A percentile compares a stretch with the other conserved stretches of the same genome.
Conservation (phyloP, 257 asterid genomes). For the Nicotiana noctiflora region DNA sequence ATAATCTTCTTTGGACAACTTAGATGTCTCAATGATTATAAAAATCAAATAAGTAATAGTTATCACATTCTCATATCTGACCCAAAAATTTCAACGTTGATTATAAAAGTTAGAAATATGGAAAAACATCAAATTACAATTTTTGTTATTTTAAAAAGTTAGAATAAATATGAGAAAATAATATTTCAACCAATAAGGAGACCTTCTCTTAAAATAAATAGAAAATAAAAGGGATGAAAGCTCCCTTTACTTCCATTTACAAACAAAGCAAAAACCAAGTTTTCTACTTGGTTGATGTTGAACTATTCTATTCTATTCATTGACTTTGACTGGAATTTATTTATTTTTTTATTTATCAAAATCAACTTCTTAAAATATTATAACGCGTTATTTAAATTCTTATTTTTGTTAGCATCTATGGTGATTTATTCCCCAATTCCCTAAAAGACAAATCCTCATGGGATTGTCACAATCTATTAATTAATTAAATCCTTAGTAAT, state of each 20-base stretch:
- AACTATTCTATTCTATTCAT: background rate
- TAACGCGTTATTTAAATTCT: background rate
- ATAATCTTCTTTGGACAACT: too few species aligned
- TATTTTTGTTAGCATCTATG: background rate
- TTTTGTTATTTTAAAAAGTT: background rate
- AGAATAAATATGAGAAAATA: background rate
- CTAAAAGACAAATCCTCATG: background rate
- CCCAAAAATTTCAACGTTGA: background rate
- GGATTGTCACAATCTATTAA: background rate
- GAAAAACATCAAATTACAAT: background rate
- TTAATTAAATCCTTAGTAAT: background rate
- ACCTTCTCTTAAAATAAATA: background rate
- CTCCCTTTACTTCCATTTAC: background rate
- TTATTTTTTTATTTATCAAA: background rate
- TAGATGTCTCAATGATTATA: background rate
- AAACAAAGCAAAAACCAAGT: background rate
- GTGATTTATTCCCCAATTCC: background rate
- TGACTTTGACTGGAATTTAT: background rate
- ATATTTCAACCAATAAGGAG: background rate
- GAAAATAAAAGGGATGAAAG: background rate
- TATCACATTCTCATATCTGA: background rate
- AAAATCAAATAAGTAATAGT: background rate
- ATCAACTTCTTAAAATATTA: background rate
- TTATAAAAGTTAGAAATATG: background rate
- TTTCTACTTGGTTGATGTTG: conserved; percentile 3